Conservation (phyloP, 768 basidiomycete species). For the Pseudohyphozyma bogoriensis region DNA sequence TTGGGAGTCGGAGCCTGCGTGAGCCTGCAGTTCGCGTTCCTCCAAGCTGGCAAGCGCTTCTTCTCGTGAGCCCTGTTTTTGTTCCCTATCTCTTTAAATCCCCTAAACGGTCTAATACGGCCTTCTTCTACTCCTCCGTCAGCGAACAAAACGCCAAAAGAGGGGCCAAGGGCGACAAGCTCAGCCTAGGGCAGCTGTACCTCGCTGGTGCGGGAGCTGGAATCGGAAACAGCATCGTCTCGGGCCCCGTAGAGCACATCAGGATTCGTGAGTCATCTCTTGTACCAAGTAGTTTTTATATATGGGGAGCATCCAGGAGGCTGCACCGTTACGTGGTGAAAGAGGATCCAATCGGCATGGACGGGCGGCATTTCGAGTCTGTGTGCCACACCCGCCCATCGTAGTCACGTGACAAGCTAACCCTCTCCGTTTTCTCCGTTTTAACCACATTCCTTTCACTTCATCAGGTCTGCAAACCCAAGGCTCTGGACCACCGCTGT, state of each 20-base stretch:
- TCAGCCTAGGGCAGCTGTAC: slow-evolving; percentile 58
- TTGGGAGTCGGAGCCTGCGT: slow-evolving; percentile 31
- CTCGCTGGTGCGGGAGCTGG: slow-evolving; percentile 74
- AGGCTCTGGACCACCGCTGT: slow-evolving; percentile 48
- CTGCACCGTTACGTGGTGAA: too few species aligned
- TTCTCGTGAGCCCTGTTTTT: slow-evolving; percentile 11
- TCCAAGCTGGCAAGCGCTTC: slow-evolving; percentile 25
- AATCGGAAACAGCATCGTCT: slow-evolving; percentile 80
- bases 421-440: too few species aligned
- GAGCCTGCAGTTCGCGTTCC: slow-evolving; percentile 24
- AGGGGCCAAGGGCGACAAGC: slow-evolving; percentile 45
- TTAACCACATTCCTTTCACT: too few species aligned
- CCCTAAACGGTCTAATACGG: not conserved
- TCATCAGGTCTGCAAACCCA: slow-evolving; percentile 78
- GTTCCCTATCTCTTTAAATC: not conserved
- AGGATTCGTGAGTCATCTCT: slow-evolving; percentile 63
- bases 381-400: not conserved
- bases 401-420: not conserved
- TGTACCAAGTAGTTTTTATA: not conserved
- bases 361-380: not conserved
- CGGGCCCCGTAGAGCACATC: slow-evolving; percentile 94
- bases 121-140: not conserved
- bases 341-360: too few species aligned
- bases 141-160: slow-evolving; percentile 1
- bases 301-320: too few species aligned